These are phyloP conservation scores for Rhodotorula sp. DNA, from an alignment of 1,284 basidiomycete genomes.

Conservation along the genomic window DNA sequence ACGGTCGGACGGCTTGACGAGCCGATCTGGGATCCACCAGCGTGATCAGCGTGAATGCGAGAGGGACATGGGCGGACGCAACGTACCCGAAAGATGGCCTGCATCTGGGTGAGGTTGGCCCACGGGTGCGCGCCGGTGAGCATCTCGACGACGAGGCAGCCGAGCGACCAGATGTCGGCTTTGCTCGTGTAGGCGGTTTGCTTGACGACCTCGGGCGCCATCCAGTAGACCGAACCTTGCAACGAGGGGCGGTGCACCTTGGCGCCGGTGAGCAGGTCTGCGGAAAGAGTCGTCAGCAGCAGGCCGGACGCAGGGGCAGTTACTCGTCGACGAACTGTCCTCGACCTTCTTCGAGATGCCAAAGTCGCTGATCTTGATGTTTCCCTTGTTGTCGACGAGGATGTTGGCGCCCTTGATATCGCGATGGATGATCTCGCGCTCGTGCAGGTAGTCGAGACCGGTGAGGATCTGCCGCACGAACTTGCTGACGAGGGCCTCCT, in stretches of 20 bases:
- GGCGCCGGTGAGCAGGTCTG: constrained; percentile 74
- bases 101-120: constrained; percentile 98
- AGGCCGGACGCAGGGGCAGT: accelerated
- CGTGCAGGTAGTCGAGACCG: constrained; percentile 90
- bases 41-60: background rate
- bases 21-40: constrained; percentile 67
- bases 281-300: background rate
- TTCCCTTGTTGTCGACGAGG: constrained; percentile 96
- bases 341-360: constrained; percentile 98
- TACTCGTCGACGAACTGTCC: constrained; percentile 66
- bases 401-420: constrained; percentile 99
- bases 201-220: constrained; percentile 98
- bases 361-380: constrained; percentile 98
- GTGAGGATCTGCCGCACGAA: constrained; percentile 92
- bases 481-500: constrained; percentile 89
- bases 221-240: constrained; percentile 98
- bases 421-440: constrained; percentile 92
- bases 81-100: constrained; percentile 88
- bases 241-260: constrained; percentile 83
- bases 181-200: constrained; percentile 91
- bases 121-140: constrained; percentile 95
- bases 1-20: constrained; percentile 77
- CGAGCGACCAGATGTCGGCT: constrained; percentile 98
- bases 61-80: background rate
- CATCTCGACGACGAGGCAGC: constrained; percentile 98